Evolutionary conservation across 2,329 filamentous ascomycete species (phyloP).

Genomic region (Xylaria digitata): DNA sequence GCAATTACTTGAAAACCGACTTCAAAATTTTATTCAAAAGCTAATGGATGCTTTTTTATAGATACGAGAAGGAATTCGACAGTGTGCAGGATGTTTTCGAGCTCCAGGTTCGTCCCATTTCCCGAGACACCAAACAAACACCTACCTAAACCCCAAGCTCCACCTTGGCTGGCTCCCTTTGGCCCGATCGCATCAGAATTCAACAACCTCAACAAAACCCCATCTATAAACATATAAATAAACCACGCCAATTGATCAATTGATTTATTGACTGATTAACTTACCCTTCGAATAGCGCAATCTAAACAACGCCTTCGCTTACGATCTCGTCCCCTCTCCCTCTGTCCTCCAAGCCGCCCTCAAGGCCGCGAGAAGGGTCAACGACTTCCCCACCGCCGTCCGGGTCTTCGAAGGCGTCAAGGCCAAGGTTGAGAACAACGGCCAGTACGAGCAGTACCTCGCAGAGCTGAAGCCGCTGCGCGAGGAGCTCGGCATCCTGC

Average conservation of each 20-base stretch:
- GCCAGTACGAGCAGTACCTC: slow-evolving; percentile 96
- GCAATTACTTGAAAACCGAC: neutral
- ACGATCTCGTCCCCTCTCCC: slow-evolving; percentile 97
- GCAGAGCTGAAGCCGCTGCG: slow-evolving; percentile 91
- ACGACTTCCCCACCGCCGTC: slow-evolving; percentile 98
- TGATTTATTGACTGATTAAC: slow-evolving; percentile 12
- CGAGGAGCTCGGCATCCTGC: slow-evolving; percentile 89
- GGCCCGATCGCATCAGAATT: slow-evolving; percentile 21
- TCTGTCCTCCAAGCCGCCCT: slow-evolving; percentile 91
- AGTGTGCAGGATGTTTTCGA: slow-evolving; percentile 98
- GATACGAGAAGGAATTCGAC: slow-evolving; percentile 99
- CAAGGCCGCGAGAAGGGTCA: slow-evolving; percentile 93
- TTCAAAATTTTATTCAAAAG: slow-evolving; percentile 47
- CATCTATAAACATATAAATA: neutral
- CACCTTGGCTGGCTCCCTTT: slow-evolving; percentile 21
- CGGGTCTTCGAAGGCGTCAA: slow-evolving; percentile 99
- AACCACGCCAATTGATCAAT: slow-evolving; percentile 5
- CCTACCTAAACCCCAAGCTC: slow-evolving; percentile 12
- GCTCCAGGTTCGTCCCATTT: slow-evolving; percentile 79
- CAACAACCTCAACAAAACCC: neutral
- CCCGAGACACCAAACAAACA: slow-evolving; percentile 6
- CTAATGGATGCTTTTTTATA: slow-evolving; percentile 60
- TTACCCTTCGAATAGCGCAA: slow-evolving; percentile 53
- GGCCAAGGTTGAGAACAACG: slow-evolving; percentile 98
- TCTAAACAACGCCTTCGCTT: slow-evolving; percentile 99